Evolutionary conservation across 176 grass and related monocot genomes (phyloP), one percentile per base, ranked within the genome.

Genomic region (Panicum miliaceum): DNA sequence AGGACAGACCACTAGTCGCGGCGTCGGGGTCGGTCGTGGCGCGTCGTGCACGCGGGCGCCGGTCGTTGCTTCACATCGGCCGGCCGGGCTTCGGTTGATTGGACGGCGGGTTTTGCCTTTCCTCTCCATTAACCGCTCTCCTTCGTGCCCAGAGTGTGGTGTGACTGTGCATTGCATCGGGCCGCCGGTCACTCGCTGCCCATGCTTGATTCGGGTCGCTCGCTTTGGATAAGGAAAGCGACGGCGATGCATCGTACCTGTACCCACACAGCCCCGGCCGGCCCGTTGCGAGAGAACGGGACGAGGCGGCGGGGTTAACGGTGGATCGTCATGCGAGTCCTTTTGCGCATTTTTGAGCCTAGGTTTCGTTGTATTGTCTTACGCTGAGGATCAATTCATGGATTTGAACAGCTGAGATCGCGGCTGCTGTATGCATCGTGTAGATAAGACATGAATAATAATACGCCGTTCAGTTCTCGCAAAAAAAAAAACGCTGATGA

Each of bases 91-190:
- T 11, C 1, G 7, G 64, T 61, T 32, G 84, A 29, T 48, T 71
- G 22, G 52, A 14, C 40, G 41, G 65, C 29, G 0, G 67, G 7
- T 35, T 50, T 57, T 25, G 3, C 6, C 50, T 12, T 59, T 25
- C 19, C 2, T 52, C 46, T 5, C 25, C 32, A 19, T 19, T 20
- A 5, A 46, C 22, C 52, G 41, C 15, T 6, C 46, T 14, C 41
- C 41, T 43, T 43, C 41, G 46, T 48, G 12, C 12, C 1, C 13
- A 48, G 46, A 64, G 7, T n/a, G 6, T 41, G 65, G 70, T 16
- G 43, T 88, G 86, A 83, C 79, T 23, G 15, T 59, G 77, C 77
- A 73, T 75, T 25, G 68, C 77, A 75, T 45, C 42, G 67, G 57
- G 58, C 38, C 29, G 12, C 7, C 27, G 18, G 14, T 18, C 42